Base-by-base conservation (phyloP, 192 early-diverging fungal genomes). In the Umbelopsis ramanniana region DNA sequence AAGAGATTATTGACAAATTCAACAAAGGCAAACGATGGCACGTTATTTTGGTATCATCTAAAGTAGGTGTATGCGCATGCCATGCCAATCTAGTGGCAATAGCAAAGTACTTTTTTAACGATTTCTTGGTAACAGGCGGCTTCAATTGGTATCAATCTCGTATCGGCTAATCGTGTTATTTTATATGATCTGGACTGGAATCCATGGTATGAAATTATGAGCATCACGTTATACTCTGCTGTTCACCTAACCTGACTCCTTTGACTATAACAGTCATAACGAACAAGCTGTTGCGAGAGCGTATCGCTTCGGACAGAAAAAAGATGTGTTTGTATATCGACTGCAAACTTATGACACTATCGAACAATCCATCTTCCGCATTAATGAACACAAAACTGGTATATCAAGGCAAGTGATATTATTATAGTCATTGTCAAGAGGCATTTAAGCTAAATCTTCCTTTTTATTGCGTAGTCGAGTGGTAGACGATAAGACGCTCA, bases 151-250 rank as follows among this genome's bases (percentile, higher is more conserved):
- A 74, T 92, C 19, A 95, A 93, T 68, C 71, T 93, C n/a, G 76
- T 84, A 3, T 81, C 84, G 0, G 93, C 93, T 15, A 95, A 82
- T 69, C 84, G 91, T 4, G 87, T 95, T 6, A 80, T 95, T 19
- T 68, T 95, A 15, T 81, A 89, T 69, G 93, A 94, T 71, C 75
- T 87, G 29, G 92, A 91, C 46, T 95, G 92, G 92, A 95, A 94
- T 60, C 93, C 93, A 23, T 89, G 87, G 40, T 77, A 81, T 52
- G 37, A 52, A n/a, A 45, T 35, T 35, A 37, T 24, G 23, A 4
- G 17, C 15, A 0, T 14, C 40, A 29, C 38, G 4, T 24, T 35
- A 2, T 17, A 24, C 35, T 40, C 7, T 46, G 12, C 12, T 17
- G 6, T 24, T 21, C 46, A 33, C n/a, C 29, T 37, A 6, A 33